A percentile compares a stretch with the other conserved stretches of the same genome.
These are phyloP conservation scores for Withania somnifera DNA, from an alignment of 305 asterid genomes.

Conservation along the genomic window DNA sequence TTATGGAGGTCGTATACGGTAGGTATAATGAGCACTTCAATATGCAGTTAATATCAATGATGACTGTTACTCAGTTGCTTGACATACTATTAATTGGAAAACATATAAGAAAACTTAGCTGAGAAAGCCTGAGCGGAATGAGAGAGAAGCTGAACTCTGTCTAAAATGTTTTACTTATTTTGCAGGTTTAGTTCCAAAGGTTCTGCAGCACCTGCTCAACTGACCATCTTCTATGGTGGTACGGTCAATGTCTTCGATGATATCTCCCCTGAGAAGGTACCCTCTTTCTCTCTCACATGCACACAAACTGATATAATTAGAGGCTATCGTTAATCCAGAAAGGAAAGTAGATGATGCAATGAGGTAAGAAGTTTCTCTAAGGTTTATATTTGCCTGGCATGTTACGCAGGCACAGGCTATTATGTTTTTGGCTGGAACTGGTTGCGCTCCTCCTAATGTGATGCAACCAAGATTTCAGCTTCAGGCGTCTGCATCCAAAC, in stretches of 20 bases:
- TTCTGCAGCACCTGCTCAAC: constrained; percentile 36
- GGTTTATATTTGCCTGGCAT: neutral
- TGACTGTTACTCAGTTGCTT: neutral
- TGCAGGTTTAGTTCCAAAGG: constrained; percentile 40
- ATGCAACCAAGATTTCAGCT: constrained; percentile 28
- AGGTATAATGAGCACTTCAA: neutral
- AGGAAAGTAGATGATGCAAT: neutral
- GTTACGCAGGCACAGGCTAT: constrained; percentile 67
- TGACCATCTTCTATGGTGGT: constrained; percentile 80
- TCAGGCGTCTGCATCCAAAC: constrained; percentile 34
- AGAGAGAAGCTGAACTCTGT: neutral
- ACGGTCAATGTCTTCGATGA: constrained; percentile 57
- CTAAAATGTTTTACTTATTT: neutral
- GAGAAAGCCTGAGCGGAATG: neutral
- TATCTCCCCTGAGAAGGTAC: constrained; percentile 67
- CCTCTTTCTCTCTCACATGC: neutral
- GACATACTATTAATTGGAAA: neutral
- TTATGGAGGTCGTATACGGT: neutral
- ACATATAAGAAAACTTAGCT: neutral
- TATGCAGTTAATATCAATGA: neutral
- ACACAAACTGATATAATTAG: neutral
- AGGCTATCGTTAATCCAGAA: neutral
- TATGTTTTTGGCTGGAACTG: constrained; percentile 55
- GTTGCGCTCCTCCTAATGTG: constrained; percentile 19
- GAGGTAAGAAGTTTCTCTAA: neutral